Percentiles rank a stretch among this genome's conserved stretches.
These are phyloP conservation scores for Nakaseomyces glabratus DNA, from an alignment of 1,139 yeast genomes.

Conservation along the genomic window DNA sequence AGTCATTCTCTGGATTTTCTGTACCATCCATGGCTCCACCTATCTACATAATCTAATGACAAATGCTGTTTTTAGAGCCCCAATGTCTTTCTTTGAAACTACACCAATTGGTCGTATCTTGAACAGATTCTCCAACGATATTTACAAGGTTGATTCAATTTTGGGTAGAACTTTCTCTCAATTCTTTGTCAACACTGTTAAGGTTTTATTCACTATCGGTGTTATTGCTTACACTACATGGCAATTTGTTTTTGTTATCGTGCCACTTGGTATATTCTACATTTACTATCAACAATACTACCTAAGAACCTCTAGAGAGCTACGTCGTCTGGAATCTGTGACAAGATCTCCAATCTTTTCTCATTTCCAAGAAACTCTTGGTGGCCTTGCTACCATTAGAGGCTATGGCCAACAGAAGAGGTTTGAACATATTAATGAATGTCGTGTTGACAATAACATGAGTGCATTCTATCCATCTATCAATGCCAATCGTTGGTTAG, in stretches of 20 bases:
- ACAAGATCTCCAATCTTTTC: slow-evolving; percentile 93
- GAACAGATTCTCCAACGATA: slow-evolving; percentile 90
- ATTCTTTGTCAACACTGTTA: slow-evolving; percentile 64
- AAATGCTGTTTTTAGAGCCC: slow-evolving; percentile 72
- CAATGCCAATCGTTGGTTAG: slow-evolving; percentile 93
- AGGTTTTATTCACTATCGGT: slow-evolving; percentile 70
- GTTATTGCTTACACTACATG: slow-evolving; percentile 86
- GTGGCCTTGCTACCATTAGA: slow-evolving; percentile 82
- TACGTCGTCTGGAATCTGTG: slow-evolving; percentile 88
- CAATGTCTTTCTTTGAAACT: slow-evolving; percentile 95
- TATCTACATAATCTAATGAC: slow-evolving; percentile 76
- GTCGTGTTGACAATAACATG: slow-evolving; percentile 76
- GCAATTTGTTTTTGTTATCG: slow-evolving; percentile 62
- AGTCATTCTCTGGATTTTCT: slow-evolving; percentile 67
- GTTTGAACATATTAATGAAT: slow-evolving; percentile 64
- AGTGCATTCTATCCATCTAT: slow-evolving; percentile 90
- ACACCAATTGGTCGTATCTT: slow-evolving; percentile 93
- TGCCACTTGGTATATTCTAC: slow-evolving; percentile 67
- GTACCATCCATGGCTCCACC: slow-evolving; percentile 77
- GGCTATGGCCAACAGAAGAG: slow-evolving; percentile 75
- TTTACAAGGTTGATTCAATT: slow-evolving; percentile 83
- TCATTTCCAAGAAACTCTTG: slow-evolving; percentile 91
- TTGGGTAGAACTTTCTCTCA: slow-evolving; percentile 76
- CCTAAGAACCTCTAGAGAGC: slow-evolving; percentile 81
- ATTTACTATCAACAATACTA: slow-evolving; percentile 83